A percentile compares a stretch with the other conserved stretches of the same genome.
Evolutionary conservation across 306 rosid species (phyloP).

Genomic region (Ormosia emarginata): DNA sequence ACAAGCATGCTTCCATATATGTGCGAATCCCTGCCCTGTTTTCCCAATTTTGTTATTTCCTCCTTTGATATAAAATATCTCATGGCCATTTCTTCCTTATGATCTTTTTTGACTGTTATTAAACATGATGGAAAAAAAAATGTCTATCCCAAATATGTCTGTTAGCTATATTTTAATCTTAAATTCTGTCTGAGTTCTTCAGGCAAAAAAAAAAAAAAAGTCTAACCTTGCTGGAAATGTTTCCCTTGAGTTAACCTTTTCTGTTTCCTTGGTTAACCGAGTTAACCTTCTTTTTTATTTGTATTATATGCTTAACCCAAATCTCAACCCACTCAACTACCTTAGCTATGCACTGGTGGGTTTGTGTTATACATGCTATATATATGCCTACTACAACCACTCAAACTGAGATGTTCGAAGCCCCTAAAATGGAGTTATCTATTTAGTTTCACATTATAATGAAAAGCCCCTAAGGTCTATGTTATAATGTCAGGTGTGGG

Average conservation of each 20-base stretch:
- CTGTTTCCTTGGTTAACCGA: neutral
- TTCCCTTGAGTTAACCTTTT: neutral
- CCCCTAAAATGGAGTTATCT: neutral
- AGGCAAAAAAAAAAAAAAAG: neutral
- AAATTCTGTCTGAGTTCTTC: neutral
- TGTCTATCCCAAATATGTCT: neutral
- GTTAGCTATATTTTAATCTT: neutral
- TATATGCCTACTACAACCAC: neutral
- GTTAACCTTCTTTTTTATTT: neutral
- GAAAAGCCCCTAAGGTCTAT: conserved; percentile 8
- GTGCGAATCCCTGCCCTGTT: neutral
- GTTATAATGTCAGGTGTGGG: conserved; percentile 73
- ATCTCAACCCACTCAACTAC: neutral
- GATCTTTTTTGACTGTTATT: neutral
- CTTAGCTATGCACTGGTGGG: neutral
- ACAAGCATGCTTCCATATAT: neutral
- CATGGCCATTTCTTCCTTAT: neutral
- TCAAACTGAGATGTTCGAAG: conserved; percentile 7
- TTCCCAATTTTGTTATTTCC: neutral
- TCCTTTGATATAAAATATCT: neutral
- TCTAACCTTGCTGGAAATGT: neutral
- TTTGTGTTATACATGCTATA: neutral
- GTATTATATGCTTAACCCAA: neutral
- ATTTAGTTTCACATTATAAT: neutral
- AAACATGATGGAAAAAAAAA: neutral